Evolutionary conservation across 75 land plant species (phyloP), one percentile per base, ranked within the genome.

Genomic region (Pinus taeda): DNA sequence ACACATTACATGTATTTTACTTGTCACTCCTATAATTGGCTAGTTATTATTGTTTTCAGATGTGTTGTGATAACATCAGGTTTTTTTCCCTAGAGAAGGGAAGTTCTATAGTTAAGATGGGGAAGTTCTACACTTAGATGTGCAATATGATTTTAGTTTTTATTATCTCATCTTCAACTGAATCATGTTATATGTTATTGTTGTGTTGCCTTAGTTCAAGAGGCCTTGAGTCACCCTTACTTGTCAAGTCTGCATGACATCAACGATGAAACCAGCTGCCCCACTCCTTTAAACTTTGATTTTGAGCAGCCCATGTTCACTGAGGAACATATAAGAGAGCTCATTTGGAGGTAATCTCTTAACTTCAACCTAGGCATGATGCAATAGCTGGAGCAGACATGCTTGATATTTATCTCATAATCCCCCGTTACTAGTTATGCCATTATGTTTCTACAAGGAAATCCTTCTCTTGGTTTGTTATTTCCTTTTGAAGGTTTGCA

Each of bases 311-410:
- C 95, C 76, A 79, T 90, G 8, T 89, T 89, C 76, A 90, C 88
- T 11, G 98, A 95, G 82, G 96, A 93, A 30, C 81, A 93, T 61
- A 95, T 95, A 72, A 95, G 91, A 76, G 93, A 95, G 73, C 92
- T 95, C 56, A 86, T 95, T 26, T 95, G 88, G 90, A 83, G 75
- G 75, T 95, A 92, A 64, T 67, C 93, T 59, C 83, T 90, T 12
- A 80, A 77, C 53, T 90, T 92, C 79, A 90, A 92, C 59, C 86
- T 94, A 29, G 90, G 89, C 55, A 49, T 49, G 55, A 49, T 9
- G 12, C 12, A 49, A 49, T 9, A 45, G 53, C 9, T 45, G 11
- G 11, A 7, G 53, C 8, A 45, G 53, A 49, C 3, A 1, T 0
- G 12, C 12, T 49, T 49, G 55, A 49, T 49, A 49, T 49, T 9